Evolutionary conservation across 129 eudicot genomes (phyloP).

Genomic region (Tanacetum coccineum): DNA sequence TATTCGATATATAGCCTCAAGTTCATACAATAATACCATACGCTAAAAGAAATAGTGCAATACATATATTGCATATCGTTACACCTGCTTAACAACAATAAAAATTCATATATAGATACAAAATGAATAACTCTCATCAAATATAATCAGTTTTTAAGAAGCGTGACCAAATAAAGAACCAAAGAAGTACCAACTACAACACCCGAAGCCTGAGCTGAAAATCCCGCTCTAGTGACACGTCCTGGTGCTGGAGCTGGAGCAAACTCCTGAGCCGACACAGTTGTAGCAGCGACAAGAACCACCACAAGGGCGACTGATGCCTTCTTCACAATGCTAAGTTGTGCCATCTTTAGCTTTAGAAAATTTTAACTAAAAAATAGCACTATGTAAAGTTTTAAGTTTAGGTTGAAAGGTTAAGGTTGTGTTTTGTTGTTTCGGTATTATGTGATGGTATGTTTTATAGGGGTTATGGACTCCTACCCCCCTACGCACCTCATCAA

Average conservation of each 20-base stretch:
- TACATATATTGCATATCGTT: conserved; percentile 24
- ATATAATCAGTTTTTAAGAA: conserved; percentile 29
- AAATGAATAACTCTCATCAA: background rate
- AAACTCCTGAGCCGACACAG: conserved; percentile 11
- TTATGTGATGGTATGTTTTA: too few relatives aligned
- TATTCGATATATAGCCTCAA: background rate
- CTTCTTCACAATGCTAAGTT: conserved; percentile 33
- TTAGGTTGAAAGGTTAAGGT: too few relatives aligned
- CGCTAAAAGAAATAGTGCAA: conserved; percentile 26
- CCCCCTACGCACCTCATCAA: too few relatives aligned
- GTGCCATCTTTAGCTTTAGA: too few relatives aligned
- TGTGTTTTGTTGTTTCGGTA: too few relatives aligned
- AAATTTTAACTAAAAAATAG: too few relatives aligned
- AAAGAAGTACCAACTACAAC: conserved; percentile 37
- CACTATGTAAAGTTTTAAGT: too few relatives aligned
- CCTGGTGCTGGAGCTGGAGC: too few relatives aligned
- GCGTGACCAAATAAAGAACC: conserved; percentile 39
- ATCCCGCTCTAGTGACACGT: conserved; percentile 36
- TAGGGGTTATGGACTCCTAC: too few relatives aligned
- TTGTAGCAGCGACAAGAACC: conserved; percentile 26
- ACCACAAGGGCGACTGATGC: conserved; percentile 20
- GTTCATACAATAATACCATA: conserved; percentile 8
- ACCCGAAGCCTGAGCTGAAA: conserved; percentile 41
- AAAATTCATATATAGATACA: background rate
- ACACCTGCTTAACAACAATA: background rate